A percentile compares a stretch with the other conserved stretches of the same genome.
Evolutionary conservation across 2,329 filamentous ascomycete species (phyloP).

Genomic region (Aureobasidium sp.): DNA sequence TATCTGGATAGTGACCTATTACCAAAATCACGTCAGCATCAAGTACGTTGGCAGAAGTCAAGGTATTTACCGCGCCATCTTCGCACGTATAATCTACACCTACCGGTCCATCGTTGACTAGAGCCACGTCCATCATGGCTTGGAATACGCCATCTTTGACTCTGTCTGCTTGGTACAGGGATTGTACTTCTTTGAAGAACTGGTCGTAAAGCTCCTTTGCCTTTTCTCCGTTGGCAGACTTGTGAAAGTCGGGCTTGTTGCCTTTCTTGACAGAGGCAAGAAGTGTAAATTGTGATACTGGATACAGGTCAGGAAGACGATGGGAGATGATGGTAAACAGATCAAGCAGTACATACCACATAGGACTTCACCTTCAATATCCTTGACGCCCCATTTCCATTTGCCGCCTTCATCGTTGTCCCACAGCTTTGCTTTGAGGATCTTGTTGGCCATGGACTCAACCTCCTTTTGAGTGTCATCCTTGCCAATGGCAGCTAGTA

Average conservation of each 20-base stretch:
- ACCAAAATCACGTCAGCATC: conserved; percentile 13
- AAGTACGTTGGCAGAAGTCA: conserved; percentile 16
- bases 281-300: conserved; percentile 95
- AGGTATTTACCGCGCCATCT: conserved; percentile 49
- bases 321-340: neutral
- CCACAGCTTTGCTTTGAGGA: conserved; percentile 88
- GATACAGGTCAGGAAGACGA: neutral
- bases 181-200: conserved; percentile 71
- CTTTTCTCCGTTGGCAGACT: conserved; percentile 69
- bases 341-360: conserved; percentile 59
- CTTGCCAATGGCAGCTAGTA: conserved; percentile 85
- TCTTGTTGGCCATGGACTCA: conserved; percentile 73
- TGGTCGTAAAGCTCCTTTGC: conserved; percentile 76
- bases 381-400: conserved; percentile 87
- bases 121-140: conserved; percentile 95
- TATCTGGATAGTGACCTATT: conserved; percentile 44
- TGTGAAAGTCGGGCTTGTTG: conserved; percentile 91
- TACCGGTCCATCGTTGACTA: conserved; percentile 80
- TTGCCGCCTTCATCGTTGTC: conserved; percentile 70
- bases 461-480: conserved; percentile 86
- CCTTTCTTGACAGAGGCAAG: conserved; percentile 92
- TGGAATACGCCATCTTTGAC: conserved; percentile 97
- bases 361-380: conserved; percentile 86
- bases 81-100: conserved; percentile 53
- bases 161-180: conserved; percentile 62